Conservation (phyloP, 2,329 filamentous ascomycete genomes). For the Canariomyces notabilis region DNA sequence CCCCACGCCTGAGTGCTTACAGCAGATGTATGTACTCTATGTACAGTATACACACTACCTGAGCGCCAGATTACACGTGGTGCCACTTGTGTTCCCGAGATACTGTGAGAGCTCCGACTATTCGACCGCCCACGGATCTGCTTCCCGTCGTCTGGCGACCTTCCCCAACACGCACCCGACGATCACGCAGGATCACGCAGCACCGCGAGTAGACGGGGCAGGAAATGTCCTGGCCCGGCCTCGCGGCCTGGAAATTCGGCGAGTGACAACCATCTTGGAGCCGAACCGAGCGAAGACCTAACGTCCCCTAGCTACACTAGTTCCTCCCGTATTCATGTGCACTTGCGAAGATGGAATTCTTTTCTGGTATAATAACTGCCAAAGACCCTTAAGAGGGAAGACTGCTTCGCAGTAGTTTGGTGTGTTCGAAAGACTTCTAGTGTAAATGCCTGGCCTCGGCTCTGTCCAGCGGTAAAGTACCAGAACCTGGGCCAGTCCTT, state of each 20-base stretch:
- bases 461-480: too few species aligned
- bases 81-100: constrained; percentile 25
- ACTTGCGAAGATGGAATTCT: too few species aligned
- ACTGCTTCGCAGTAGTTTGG: too few species aligned
- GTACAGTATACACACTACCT: too few species aligned
- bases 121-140: constrained; percentile 11
- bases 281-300: constrained; percentile 6
- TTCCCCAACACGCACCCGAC: too few species aligned
- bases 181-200: constrained; percentile 1
- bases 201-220: constrained; percentile 3
- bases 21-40: constrained; percentile 11
- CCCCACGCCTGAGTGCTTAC: constrained; percentile 20
- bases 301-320: too few species aligned
- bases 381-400: too few species aligned
- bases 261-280: constrained; percentile 9
- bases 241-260: constrained; percentile 3
- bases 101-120: constrained; percentile 13
- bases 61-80: constrained; percentile 29
- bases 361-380: too few species aligned
- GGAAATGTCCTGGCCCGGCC: constrained; percentile 8
- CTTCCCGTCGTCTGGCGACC: background rate
- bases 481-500: too few species aligned
- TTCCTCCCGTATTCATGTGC: too few species aligned
- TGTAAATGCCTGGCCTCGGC: too few species aligned
- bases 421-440: too few species aligned